phyloP scores from a whole-genome alignment of 148 eudicot genomes.

The Simmondsia chinensis region DNA sequence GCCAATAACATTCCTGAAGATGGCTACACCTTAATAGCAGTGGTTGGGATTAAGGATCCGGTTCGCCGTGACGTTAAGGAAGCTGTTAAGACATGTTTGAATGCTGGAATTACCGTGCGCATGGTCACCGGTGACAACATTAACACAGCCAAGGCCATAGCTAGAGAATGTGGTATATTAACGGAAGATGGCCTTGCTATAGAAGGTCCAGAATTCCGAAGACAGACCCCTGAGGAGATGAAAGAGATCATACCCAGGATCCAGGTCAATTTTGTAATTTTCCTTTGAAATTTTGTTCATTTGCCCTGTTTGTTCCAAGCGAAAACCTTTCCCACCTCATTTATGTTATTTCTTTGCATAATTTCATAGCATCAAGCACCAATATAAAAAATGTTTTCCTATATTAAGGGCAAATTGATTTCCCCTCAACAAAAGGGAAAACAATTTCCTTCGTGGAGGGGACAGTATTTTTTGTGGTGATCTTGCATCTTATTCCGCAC shows the following conservation, averaged over 20 bases:
- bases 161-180: slow-evolving; percentile 91
- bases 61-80: slow-evolving; percentile 81
- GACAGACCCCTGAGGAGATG: slow-evolving; percentile 40
- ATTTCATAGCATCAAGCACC: no score
- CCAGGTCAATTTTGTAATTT: slow-evolving; percentile 37
- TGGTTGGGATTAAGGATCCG: slow-evolving; percentile 93
- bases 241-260: slow-evolving; percentile 47
- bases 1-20: slow-evolving; percentile 39
- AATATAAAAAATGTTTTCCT: no score
- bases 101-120: slow-evolving; percentile 85
- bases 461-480: no score
- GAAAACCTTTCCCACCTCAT: no score
- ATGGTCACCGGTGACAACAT: slow-evolving; percentile 98
- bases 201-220: slow-evolving; percentile 77
- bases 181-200: slow-evolving; percentile 69
- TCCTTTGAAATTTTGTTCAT: neutral
- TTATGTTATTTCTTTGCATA: no score
- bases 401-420: no score
- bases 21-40: slow-evolving; percentile 70
- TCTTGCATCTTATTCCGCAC: no score
- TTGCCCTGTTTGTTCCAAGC: no score
- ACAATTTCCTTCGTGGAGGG: no score
- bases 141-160: slow-evolving; percentile 95
- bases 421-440: no score
- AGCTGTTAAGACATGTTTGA: slow-evolving; percentile 81